Percentiles rank a stretch among this genome's conserved stretches.
Evolutionary conservation across 2,329 filamentous ascomycete genomes (phyloP).

Genomic region (Fusarium xyrophilum): DNA sequence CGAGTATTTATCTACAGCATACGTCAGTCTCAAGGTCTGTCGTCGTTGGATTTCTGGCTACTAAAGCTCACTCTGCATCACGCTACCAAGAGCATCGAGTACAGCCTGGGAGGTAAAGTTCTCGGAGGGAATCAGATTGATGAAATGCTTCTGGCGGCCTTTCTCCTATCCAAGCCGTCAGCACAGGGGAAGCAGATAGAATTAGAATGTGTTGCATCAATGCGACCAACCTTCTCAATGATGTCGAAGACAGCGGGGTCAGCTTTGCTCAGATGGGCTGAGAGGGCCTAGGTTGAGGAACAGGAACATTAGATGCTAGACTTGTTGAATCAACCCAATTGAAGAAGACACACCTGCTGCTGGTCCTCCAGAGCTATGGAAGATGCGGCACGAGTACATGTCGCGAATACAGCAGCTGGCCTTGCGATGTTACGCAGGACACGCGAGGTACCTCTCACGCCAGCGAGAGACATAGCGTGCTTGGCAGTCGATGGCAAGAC

Average conservation of each 20-base stretch:
- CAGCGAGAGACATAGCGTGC: conserved; percentile 55
- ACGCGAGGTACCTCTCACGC: conserved; percentile 57
- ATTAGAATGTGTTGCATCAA: neutral
- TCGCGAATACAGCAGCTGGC: conserved; percentile 34
- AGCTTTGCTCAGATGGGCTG: conserved; percentile 78
- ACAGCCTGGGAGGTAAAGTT: conserved; percentile 96
- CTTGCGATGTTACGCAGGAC: conserved; percentile 53
- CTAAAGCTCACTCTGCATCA: conserved; percentile 80
- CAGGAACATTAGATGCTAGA: conserved; percentile 20
- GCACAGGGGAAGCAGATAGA: neutral
- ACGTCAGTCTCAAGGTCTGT: neutral
- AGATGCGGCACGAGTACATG: conserved; percentile 50
- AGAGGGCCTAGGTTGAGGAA: conserved; percentile 69
- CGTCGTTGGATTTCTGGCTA: neutral
- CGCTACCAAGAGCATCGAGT: conserved; percentile 87
- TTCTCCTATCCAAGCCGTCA: conserved; percentile 72
- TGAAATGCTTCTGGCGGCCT: conserved; percentile 94
- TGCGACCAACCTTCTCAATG: conserved; percentile 76
- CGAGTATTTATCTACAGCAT: conserved; percentile 86
- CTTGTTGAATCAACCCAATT: conserved; percentile 17
- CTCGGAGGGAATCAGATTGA: conserved; percentile 95
- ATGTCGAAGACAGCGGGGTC: conserved; percentile 89
- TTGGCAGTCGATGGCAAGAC: conserved; percentile 14
- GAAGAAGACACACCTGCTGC: conserved; percentile 58
- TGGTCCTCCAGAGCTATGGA: conserved; percentile 62